Conservation (phyloP, 2,329 filamentous ascomycete species). For the Phoma sp. region DNA sequence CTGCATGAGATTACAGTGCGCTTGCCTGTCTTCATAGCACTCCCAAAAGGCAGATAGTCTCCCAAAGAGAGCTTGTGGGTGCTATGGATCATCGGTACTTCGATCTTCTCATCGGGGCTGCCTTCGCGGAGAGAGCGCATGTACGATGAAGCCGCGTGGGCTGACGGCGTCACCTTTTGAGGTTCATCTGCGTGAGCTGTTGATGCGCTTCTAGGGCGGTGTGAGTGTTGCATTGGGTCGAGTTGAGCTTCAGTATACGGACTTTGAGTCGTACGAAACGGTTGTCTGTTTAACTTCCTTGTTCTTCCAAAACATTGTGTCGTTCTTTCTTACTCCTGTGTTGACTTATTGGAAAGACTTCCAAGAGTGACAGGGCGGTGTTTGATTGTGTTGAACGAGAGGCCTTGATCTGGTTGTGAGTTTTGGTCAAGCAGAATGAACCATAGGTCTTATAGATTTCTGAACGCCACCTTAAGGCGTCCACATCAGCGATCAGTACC, state of each 20-base stretch:
- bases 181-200: neutral
- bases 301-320: neutral
- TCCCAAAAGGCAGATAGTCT: constrained; percentile 10
- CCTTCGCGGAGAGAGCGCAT: constrained; percentile 8
- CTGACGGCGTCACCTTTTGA: neutral
- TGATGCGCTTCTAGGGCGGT: neutral
- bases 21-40: constrained; percentile 10
- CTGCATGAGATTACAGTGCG: constrained; percentile 11
- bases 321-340: neutral
- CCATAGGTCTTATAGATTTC: neutral
- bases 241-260: neutral
- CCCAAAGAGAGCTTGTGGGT: constrained; percentile 9
- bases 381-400: neutral
- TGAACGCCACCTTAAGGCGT: constrained; percentile 2
- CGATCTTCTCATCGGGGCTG: constrained; percentile 10
- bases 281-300: neutral
- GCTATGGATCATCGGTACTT: constrained; percentile 14
- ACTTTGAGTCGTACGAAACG: neutral
- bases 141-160: constrained; percentile 3
- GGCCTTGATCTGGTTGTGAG: neutral
- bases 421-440: neutral
- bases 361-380: neutral
- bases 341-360: neutral
- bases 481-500: no score
- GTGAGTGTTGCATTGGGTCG: neutral